Evolutionary conservation across 1,284 basidiomycete species (phyloP), one percentile per base, ranked within the genome.

Genomic region (Microbotryum saponariae): DNA sequence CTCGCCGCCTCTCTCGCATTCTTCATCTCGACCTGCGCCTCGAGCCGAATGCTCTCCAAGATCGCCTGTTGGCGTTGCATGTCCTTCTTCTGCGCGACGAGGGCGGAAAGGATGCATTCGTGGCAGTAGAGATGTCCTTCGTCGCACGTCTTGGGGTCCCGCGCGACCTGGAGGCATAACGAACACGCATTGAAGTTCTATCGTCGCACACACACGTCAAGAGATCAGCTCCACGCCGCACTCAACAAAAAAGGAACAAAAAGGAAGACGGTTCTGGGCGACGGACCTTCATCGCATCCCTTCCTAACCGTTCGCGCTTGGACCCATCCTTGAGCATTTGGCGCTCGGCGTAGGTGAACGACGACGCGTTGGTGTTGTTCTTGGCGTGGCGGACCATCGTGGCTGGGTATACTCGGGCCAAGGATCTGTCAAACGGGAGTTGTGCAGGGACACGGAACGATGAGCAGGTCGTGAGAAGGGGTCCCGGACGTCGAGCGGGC

Each of bases 121-220:
- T 87, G 89, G 81, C 92, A 97, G 76, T 78, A 80, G 55, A 96
- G 72, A 75, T 97, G 92, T 0, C 93, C 92, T 60, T 87, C 81
- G 29, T 82, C 77, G 73, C 92, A 97, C 12, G 85, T 82, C 33
- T 91, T 79, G 0, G 91, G 89, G 57, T 89, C 85, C 52, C 85
- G 77, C 5, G 88, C 89, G 21, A 56, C 53, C 2, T 50, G n/a
- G 18, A 69, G 53, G 59, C 67, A 69, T 31, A 69, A 58, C 7
- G 61, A 65, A 59, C 67, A 69, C 12, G 62, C 62, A 50, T 66
- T 65, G 52, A 64, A 66, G n/a, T 55, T 37, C 53, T 45, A 31
- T 9, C 31, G 31, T 31, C 9, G 31, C 31, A 8, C 31, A 29
- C 29, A 31, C 31, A 27, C 27, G 37, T 37, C 12, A 12, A 16